Conservation (phyloP, 768 basidiomycete species). For the Phlegmacium glaucopus region DNA sequence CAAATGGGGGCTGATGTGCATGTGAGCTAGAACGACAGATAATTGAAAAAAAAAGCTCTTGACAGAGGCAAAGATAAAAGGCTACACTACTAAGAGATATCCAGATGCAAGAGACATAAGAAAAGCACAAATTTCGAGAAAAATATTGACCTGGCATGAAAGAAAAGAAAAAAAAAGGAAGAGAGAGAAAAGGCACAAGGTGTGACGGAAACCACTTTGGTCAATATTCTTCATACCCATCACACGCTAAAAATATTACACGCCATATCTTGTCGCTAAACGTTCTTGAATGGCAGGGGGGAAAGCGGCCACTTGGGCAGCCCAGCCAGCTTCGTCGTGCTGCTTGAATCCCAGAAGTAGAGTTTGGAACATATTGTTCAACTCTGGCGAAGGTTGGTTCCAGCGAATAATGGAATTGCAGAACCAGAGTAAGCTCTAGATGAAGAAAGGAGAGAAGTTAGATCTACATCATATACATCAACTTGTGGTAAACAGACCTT, state of each 20-base stretch:
- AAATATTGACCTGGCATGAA: constrained; percentile 18
- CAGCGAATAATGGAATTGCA: constrained; percentile 97
- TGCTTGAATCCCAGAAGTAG: constrained; percentile 88
- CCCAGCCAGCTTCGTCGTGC: constrained; percentile 85
- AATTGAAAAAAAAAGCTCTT: constrained; percentile 5
- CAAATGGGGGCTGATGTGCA: constrained; percentile 3
- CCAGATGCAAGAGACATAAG: constrained; percentile 47
- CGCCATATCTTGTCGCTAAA: constrained; percentile 81
- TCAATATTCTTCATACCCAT: background rate
- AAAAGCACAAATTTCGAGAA: constrained; percentile 18
- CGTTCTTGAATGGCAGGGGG: constrained; percentile 89
- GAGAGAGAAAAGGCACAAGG: constrained; percentile 4
- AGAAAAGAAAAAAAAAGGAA: constrained; percentile 4
- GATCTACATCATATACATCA: background rate
- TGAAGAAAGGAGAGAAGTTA: background rate
- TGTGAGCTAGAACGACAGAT: constrained; percentile 1
- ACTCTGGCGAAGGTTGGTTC: constrained; percentile 87
- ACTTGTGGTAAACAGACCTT: constrained; percentile 55
- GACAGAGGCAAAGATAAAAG: constrained; percentile 8
- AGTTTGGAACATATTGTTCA: constrained; percentile 92
- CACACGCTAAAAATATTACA: constrained; percentile 38
- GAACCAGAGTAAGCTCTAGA: constrained; percentile 92
- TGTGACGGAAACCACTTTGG: background rate
- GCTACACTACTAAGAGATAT: constrained; percentile 34
- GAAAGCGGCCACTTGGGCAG: constrained; percentile 75